Evolutionary conservation across 2,329 filamentous ascomycete species (phyloP).

Genomic region (Penicillium crustosum): DNA sequence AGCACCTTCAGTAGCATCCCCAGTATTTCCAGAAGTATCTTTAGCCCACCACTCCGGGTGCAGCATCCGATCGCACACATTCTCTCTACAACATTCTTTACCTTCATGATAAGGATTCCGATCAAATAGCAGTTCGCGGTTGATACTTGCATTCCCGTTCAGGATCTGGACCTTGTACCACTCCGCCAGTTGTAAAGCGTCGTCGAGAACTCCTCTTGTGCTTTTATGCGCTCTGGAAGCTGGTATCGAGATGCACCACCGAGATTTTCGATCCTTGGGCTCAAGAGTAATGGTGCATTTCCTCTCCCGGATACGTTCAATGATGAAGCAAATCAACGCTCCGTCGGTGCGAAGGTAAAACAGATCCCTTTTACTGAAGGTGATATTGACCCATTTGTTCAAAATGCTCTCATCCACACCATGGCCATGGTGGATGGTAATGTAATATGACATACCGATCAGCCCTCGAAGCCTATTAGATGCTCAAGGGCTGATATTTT

Average conservation of each 20-base stretch:
- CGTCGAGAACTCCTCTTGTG: not conserved
- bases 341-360: conserved; percentile 1
- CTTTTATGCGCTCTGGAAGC: not conserved
- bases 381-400: not conserved
- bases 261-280: not conserved
- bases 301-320: not conserved
- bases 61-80: not conserved
- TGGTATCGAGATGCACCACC: conserved; percentile 7
- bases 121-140: conserved; percentile 1
- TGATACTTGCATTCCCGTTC: conserved; percentile 5
- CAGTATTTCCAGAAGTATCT: not conserved
- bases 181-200: not conserved
- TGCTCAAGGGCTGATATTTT: not conserved
- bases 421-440: not conserved
- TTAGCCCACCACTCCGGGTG: conserved; percentile 1
- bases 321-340: not conserved
- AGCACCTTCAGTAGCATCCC: not conserved
- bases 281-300: not conserved
- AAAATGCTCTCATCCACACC: not conserved
- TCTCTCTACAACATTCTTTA: not conserved
- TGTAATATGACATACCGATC: conserved; percentile 3
- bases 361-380: not conserved
- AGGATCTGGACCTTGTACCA: conserved; percentile 3
- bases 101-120: not conserved
- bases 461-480: not conserved